These are phyloP conservation scores for Zygotorulaspora sp. DNA, from an alignment of 805 yeast species.

Conservation along the genomic window DNA sequence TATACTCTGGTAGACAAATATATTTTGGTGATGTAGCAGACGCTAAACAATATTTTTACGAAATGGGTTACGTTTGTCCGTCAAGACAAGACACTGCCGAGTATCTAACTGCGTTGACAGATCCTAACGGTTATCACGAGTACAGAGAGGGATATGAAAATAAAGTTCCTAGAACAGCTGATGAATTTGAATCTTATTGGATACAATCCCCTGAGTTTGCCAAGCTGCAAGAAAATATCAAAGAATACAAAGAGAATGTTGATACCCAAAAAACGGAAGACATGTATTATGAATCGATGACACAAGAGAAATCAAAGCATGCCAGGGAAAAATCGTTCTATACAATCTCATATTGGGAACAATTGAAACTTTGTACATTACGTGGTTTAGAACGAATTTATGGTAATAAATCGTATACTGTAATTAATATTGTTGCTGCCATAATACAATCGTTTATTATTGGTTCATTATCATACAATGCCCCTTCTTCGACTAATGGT, in stretches of 20 bases:
- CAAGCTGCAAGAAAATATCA: constrained; percentile 42
- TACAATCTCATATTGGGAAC: constrained; percentile 37
- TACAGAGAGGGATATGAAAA: constrained; percentile 42
- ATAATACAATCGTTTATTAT: constrained; percentile 53
- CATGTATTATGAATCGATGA: constrained; percentile 29
- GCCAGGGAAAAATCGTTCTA: constrained; percentile 23
- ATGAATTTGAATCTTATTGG: constrained; percentile 49
- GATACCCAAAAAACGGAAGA: constrained; percentile 36
- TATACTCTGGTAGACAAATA: constrained; percentile 52
- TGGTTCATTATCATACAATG: constrained; percentile 58
- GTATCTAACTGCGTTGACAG: constrained; percentile 56
- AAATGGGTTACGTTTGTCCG: constrained; percentile 55
- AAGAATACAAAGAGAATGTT: constrained; percentile 29
- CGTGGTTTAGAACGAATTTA: constrained; percentile 53
- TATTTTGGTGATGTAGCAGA: constrained; percentile 48
- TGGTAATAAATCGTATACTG: constrained; percentile 54
- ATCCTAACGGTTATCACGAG: constrained; percentile 44
- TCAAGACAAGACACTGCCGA: constrained; percentile 60
- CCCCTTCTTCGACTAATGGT: constrained; percentile 47
- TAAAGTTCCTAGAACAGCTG: constrained; percentile 51
- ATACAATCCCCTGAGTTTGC: constrained; percentile 39
- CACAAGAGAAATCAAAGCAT: constrained; percentile 29
- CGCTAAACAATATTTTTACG: constrained; percentile 49
- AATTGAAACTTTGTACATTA: constrained; percentile 44
- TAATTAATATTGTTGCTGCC: constrained; percentile 31